Evolutionary conservation across 192 early-diverging fungal genomes (phyloP).

Genomic region (Backusella psychrophila): DNA sequence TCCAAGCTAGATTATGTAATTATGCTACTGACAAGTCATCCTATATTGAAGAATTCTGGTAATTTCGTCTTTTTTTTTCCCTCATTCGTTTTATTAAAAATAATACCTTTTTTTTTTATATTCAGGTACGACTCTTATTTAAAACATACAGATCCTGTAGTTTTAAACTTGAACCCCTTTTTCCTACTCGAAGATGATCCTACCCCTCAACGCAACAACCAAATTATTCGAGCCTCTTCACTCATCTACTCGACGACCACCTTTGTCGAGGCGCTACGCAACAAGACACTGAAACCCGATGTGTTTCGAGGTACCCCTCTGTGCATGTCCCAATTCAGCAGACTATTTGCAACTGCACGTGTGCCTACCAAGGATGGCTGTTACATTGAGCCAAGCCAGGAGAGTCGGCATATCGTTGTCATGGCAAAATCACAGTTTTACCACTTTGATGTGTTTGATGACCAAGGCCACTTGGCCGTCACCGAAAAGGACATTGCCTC

Average conservation of each 20-base stretch:
- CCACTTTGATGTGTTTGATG: conserved; percentile 66
- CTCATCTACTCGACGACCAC: conserved; percentile 61
- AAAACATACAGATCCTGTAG: conserved; percentile 40
- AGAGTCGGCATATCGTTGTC: conserved; percentile 60
- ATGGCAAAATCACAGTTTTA: conserved; percentile 77
- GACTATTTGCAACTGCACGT: conserved; percentile 75
- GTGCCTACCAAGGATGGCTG: conserved; percentile 57
- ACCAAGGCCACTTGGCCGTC: conserved; percentile 45
- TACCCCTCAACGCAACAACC: conserved; percentile 46
- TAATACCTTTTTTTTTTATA: background rate
- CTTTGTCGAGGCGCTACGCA: conserved; percentile 62
- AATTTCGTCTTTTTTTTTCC: background rate
- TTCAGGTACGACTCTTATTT: conserved; percentile 44
- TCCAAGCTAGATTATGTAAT: conserved; percentile 52
- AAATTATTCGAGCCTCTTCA: conserved; percentile 75
- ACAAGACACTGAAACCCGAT: conserved; percentile 57
- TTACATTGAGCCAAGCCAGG: conserved; percentile 19
- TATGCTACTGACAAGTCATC: conserved; percentile 48
- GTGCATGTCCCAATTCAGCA: conserved; percentile 79
- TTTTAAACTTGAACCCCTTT: conserved; percentile 47
- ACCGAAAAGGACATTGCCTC: conserved; percentile 62
- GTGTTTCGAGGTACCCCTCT: conserved; percentile 55
- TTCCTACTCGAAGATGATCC: conserved; percentile 48
- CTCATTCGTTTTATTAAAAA: background rate
- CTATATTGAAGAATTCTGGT: conserved; percentile 51